Conservation (phyloP, 108 stramenopile genomes). For the Fistulifera pelliculosa region DNA sequence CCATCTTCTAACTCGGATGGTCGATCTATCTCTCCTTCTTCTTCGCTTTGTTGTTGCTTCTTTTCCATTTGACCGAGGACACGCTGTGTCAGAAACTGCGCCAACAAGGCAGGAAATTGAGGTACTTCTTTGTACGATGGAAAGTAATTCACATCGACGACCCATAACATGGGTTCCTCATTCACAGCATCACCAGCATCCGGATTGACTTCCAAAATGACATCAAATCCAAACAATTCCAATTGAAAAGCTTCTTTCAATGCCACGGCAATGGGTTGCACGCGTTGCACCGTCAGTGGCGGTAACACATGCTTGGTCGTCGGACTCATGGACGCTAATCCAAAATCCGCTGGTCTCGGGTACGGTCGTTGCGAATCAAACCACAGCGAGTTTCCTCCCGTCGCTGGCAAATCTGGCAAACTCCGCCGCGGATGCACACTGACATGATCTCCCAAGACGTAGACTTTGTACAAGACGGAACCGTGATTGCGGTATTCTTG, state of each 20-base stretch:
- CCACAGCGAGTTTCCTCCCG: slow-evolving; percentile 18
- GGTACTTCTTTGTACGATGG: slow-evolving; percentile 86
- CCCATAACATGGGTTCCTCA: slow-evolving; percentile 18
- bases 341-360: slow-evolving; percentile 72
- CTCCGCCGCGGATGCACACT: slow-evolving; percentile 63
- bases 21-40: background rate
- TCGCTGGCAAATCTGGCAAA: slow-evolving; percentile 65
- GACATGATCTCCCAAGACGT: slow-evolving; percentile 74
- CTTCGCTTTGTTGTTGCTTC: background rate
- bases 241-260: slow-evolving; percentile 66
- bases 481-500: slow-evolving; percentile 86
- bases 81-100: slow-evolving; percentile 66
- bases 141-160: slow-evolving; percentile 86
- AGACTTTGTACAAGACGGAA: slow-evolving; percentile 74
- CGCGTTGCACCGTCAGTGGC: slow-evolving; percentile 32
- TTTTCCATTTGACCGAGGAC: slow-evolving; percentile 18
- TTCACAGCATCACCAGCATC: slow-evolving; percentile 2
- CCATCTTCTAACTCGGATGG: background rate
- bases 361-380: slow-evolving; percentile 86
- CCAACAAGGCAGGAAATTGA: slow-evolving; percentile 66
- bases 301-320: slow-evolving; percentile 7
- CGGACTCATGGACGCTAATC: slow-evolving; percentile 10
- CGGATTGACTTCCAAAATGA: slow-evolving; percentile 32
- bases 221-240: slow-evolving; percentile 84
- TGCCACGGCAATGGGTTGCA: slow-evolving; percentile 57